Evolutionary conservation across 2,329 filamentous ascomycete genomes (phyloP), one percentile per base, ranked within the genome.

Genomic region (Sporothrix euskadiensis): DNA sequence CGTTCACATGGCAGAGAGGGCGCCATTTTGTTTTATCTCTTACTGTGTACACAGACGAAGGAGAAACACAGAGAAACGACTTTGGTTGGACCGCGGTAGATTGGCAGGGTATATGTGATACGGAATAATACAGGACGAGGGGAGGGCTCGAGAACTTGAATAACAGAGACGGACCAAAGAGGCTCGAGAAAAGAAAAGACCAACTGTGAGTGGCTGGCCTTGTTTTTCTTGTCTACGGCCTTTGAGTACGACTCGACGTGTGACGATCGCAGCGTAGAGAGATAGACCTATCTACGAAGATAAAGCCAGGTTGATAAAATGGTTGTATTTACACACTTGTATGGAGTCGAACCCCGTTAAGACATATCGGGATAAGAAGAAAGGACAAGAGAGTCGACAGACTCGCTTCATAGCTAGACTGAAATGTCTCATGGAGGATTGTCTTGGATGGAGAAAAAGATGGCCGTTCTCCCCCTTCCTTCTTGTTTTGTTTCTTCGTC

Each of bases 1-100:
- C 44, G 10, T 66, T 69, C 68, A 70, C 68, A 70, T 70, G 68
- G 52, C 68, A 70, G n/a, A 57, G n/a, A 70, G 39, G 22, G 61
- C 41, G 39, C 39, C 61, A 19, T 47, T 32, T 66, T 47, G 22
- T 47, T 35, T 3, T 54, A 16, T 54, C 26, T 26, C 26, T 26
- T 26, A 26, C 26, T n/a, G 22, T 9, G 30, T 19, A 39, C 47
- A 35, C 22, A 32, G 22, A 35, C 3, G 22, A 66, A 47, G 22
- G 10, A 39, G 19, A 35, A 8, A 22, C 30, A 26, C 9, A n/a
- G 44, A 49, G 4, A 41, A 30, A 26, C 16, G 61, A 41, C 19
- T 22, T 30, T 69, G 66, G 47, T 69, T 54, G 66, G 66, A 19
- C 66, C 66, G 66, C 66, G 66, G 66, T 19, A 69, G 66, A 69